Percentiles rank a stretch among this genome's conserved stretches.
Evolutionary conservation across 1,284 basidiomycete genomes (phyloP).

Genomic region (Quambalaria eucalypti): DNA sequence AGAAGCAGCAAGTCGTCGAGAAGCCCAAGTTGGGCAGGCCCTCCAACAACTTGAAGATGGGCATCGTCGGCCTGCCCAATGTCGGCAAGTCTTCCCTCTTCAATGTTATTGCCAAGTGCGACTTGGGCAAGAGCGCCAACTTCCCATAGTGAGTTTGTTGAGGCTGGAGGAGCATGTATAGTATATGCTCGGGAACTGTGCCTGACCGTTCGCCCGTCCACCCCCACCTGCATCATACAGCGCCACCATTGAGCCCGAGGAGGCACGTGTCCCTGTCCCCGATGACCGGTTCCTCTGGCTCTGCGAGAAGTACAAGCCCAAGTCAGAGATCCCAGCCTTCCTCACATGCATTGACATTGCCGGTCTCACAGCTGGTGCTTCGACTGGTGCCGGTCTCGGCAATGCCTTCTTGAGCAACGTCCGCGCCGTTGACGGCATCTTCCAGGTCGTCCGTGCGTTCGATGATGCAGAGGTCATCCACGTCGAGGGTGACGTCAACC

Average conservation of each 20-base stretch:
- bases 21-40: conserved; percentile 41
- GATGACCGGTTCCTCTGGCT: conserved; percentile 93
- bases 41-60: conserved; percentile 47
- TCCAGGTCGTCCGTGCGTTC: conserved; percentile 95
- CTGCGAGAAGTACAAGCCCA: conserved; percentile 80
- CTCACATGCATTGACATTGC: conserved; percentile 98
- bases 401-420: conserved; percentile 98
- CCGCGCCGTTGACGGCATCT: conserved; percentile 96
- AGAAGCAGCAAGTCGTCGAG: conserved; percentile 31
- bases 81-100: conserved; percentile 48
- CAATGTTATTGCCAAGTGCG: conserved; percentile 77
- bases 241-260: conserved; percentile 63
- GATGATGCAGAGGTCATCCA: conserved; percentile 98
- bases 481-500: conserved; percentile 96
- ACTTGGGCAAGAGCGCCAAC: conserved; percentile 95
- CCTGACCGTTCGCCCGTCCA: background rate
- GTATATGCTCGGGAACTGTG: no score
- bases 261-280: conserved; percentile 90
- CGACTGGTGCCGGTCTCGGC: conserved; percentile 93
- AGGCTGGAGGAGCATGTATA: background rate
- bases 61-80: conserved; percentile 46
- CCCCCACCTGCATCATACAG: background rate
- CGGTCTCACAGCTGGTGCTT: conserved; percentile 89
- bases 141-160: conserved; percentile 64
- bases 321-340: conserved; percentile 79